Evolutionary conservation across 2,329 filamentous ascomycete species (phyloP).

Genomic region (Xylaria sp.): DNA sequence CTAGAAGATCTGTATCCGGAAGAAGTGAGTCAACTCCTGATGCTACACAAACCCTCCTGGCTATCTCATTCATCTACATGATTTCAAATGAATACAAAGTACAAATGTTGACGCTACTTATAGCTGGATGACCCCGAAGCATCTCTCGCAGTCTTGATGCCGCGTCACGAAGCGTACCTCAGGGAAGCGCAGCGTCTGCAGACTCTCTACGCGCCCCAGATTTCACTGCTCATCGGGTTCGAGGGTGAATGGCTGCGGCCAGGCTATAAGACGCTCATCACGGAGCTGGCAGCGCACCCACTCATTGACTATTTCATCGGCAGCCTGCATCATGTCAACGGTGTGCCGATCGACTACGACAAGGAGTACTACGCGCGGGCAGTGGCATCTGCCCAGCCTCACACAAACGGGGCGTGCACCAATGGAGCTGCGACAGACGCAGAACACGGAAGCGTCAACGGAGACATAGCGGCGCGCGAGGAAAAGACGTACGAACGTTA

Average conservation of each 20-base stretch:
- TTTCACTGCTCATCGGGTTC: slow-evolving; percentile 86
- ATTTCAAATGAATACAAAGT: background rate
- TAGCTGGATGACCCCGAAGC: slow-evolving; percentile 57
- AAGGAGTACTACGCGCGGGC: slow-evolving; percentile 68
- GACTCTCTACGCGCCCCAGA: slow-evolving; percentile 69
- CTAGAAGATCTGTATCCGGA: slow-evolving; percentile 86
- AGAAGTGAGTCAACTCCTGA: slow-evolving; percentile 61
- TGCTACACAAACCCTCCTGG: background rate
- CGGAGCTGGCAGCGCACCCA: slow-evolving; percentile 62
- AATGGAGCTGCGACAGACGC: background rate
- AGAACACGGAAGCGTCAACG: slow-evolving; percentile 24
- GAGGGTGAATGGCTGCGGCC: slow-evolving; percentile 92
- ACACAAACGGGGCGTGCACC: slow-evolving; percentile 33
- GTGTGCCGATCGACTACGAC: slow-evolving; percentile 89
- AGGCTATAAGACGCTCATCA: slow-evolving; percentile 62
- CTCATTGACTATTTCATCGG: slow-evolving; percentile 89
- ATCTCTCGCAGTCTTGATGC: slow-evolving; percentile 54
- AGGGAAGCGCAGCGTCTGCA: slow-evolving; percentile 76
- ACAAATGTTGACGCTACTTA: slow-evolving; percentile 20
- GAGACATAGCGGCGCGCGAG: slow-evolving; percentile 68
- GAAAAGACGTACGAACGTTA: slow-evolving; percentile 80
- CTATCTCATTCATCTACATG: too few relatives aligned
- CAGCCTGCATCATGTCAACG: slow-evolving; percentile 87
- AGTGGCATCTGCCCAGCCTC: slow-evolving; percentile 45
- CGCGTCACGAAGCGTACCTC: slow-evolving; percentile 74